Conservation (phyloP, 208 protist genomes). For the Trypanosoma vivax region DNA sequence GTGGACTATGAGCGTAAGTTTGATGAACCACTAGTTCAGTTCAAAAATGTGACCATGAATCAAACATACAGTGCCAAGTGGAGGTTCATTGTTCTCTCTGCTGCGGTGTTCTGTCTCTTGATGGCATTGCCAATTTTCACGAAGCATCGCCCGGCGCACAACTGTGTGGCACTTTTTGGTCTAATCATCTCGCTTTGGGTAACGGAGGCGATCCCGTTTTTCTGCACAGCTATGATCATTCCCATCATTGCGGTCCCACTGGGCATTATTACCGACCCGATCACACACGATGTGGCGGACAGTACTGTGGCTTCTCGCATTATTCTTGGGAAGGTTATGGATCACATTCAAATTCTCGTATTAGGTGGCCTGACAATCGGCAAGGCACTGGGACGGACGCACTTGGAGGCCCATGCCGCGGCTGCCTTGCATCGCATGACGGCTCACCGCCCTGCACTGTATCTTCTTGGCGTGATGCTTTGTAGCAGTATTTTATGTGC, state of each 20-base stretch:
- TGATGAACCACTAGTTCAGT: constrained; percentile 71
- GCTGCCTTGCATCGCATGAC: constrained; percentile 63
- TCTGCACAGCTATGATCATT: constrained; percentile 90
- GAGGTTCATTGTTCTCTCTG: constrained; percentile 67
- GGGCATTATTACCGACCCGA: constrained; percentile 66
- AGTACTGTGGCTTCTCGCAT: constrained; percentile 67
- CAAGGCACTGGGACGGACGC: constrained; percentile 75
- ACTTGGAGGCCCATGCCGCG: constrained; percentile 84
- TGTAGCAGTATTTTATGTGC: constrained; percentile 75
- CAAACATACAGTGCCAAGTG: constrained; percentile 75
- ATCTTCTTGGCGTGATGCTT: constrained; percentile 89
- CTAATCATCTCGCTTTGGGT: constrained; percentile 87
- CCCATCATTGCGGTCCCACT: constrained; percentile 82
- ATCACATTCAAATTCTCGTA: constrained; percentile 89
- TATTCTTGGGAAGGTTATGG: constrained; percentile 81
- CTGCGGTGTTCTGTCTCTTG: constrained; percentile 52
- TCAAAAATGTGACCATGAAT: constrained; percentile 59
- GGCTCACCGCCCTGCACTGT: constrained; percentile 68
- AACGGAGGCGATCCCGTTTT: constrained; percentile 89
- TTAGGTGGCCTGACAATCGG: constrained; percentile 89
- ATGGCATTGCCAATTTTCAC: constrained; percentile 59
- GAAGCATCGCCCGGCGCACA: constrained; percentile 72
- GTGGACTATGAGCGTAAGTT: constrained; percentile 86
- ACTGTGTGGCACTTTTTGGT: constrained; percentile 85
- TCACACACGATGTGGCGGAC: constrained; percentile 35